Percentiles rank a stretch among this genome's conserved stretches.
Conservation (phyloP, 768 basidiomycete genomes). For the Hygrophoropsis aurantiaca region DNA sequence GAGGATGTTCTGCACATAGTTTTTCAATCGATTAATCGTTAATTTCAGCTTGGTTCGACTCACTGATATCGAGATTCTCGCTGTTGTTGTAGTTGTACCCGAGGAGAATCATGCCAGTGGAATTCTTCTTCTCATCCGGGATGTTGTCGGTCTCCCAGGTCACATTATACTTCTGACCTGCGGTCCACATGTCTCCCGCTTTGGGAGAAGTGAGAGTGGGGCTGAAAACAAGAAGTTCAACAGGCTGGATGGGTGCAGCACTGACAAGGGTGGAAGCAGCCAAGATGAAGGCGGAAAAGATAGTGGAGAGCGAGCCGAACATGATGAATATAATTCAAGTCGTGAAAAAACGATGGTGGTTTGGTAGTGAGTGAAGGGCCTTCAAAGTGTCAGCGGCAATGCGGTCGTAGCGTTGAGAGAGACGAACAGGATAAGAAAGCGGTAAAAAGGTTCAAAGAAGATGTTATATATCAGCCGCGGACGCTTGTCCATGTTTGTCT, state of each 20-base stretch:
- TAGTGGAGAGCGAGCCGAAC: constrained; percentile 18
- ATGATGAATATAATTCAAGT: constrained; percentile 13
- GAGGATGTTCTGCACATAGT: constrained; percentile 36
- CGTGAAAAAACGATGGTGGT: constrained; percentile 16
- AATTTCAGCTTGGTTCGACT: constrained; percentile 14
- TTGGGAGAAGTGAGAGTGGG: constrained; percentile 43
- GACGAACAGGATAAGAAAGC: not conserved
- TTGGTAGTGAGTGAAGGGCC: constrained; percentile 2
- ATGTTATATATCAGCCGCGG: constrained; percentile 17
- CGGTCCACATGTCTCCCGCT: constrained; percentile 34
- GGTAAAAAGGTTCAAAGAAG: not conserved
- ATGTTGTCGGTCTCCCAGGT: constrained; percentile 41
- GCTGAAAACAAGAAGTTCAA: constrained; percentile 35
- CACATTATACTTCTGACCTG: constrained; percentile 37
- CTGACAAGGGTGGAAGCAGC: constrained; percentile 22
- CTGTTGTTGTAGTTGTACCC: constrained; percentile 36
- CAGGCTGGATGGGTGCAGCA: constrained; percentile 26
- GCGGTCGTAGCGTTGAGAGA: constrained; percentile 1
- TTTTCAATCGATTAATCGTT: not conserved
- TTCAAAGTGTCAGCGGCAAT: not conserved
- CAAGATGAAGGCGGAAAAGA: constrained; percentile 33
- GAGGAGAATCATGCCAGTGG: constrained; percentile 44
- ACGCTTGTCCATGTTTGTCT: constrained; percentile 23
- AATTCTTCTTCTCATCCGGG: constrained; percentile 33
- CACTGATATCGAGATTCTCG: constrained; percentile 53